Base-by-base conservation (phyloP, 768 basidiomycete genomes). In the Lactarius vividus region DNA sequence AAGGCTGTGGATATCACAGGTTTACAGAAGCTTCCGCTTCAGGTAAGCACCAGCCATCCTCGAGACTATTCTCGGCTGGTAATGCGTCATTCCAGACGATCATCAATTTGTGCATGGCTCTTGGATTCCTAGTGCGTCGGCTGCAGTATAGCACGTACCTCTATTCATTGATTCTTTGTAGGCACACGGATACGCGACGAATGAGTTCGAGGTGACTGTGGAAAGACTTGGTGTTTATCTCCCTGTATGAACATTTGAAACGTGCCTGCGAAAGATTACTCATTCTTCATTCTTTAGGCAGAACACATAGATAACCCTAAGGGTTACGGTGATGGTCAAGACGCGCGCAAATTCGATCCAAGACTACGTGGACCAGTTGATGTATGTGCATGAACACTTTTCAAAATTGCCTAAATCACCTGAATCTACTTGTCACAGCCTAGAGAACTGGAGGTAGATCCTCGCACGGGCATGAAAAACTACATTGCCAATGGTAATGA, bases 301-400 rank as follows among this genome's bases (percentile, higher is more conserved):
- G 91, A 94, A 74, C 94, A 96, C 74, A 94, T 95, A 72, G 94
- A 96, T 73, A 96, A 96, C 72, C 94, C 93, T 2, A 92, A 91
- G 75, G 93, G 92, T 15, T 96, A 94, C 71, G 92, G 89, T 0
- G 87, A 86, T 20, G 89, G 88, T 31, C 87, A 92, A 75, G 94
- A 98, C 75, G 85, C 95, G 0, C 81, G 92, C 49, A 81, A 82
- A 71, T 93, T 89, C 71, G 84, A 96, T 71, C 84, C 88, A 0
- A 80, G 83, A 23, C 82, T 98, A 9, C 86, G 96, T 15, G 86
- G 86, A 3, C 94, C 94, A 3, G 88, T 98, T 7, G 86, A 95
- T 72, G 88, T 88, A 72, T 59, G 70, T 63, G 65, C 44, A n/a
- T 46, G n/a, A 55, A 37, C 33, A 28, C 2, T 52, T 60, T 13